phyloP scores from a whole-genome alignment of 768 basidiomycete genomes.

The Steccherinum ochraceum region DNA sequence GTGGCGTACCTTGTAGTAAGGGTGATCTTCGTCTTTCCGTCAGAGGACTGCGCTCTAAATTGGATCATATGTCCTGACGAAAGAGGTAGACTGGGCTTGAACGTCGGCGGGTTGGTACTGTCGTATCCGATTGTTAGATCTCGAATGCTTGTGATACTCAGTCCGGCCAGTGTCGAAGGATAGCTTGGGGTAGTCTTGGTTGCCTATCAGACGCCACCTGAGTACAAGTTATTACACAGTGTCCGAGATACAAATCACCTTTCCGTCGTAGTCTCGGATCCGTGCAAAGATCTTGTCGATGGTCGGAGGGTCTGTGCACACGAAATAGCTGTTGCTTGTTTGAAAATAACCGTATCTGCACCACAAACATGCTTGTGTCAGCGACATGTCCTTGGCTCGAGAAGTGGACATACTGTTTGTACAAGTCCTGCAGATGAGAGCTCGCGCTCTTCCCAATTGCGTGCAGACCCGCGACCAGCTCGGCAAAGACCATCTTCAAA shows the following conservation, averaged over 20 bases:
- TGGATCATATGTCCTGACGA: slow-evolving; percentile 86
- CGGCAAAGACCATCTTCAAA: slow-evolving; percentile 57
- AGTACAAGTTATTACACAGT: slow-evolving; percentile 1
- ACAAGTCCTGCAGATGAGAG: slow-evolving; percentile 55
- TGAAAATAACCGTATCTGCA: slow-evolving; percentile 74
- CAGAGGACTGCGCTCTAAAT: slow-evolving; percentile 48
- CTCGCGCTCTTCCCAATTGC: slow-evolving; percentile 46
- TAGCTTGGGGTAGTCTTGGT: slow-evolving; percentile 35
- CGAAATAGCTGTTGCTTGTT: slow-evolving; percentile 80
- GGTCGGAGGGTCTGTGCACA: slow-evolving; percentile 60
- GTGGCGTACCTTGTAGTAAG: slow-evolving; percentile 71
- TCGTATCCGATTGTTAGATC: slow-evolving; percentile 80
- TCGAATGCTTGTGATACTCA: slow-evolving; percentile 55
- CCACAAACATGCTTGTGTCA: neutral
- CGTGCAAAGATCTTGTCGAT: slow-evolving; percentile 64
- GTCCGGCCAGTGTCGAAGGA: slow-evolving; percentile 53
- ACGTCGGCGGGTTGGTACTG: slow-evolving; percentile 62
- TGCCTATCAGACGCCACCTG: slow-evolving; percentile 4
- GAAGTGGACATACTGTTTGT: slow-evolving; percentile 39
- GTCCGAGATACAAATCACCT: slow-evolving; percentile 17
- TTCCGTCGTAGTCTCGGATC: slow-evolving; percentile 52
- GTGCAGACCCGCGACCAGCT: slow-evolving; percentile 51
- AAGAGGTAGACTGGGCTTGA: slow-evolving; percentile 54
- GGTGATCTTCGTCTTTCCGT: slow-evolving; percentile 42
- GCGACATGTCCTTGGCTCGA: no score